Percentiles rank a stretch among this genome's conserved stretches.
Conservation (phyloP, 371 early-diverging fungal species). For the Mucor irregularis region DNA sequence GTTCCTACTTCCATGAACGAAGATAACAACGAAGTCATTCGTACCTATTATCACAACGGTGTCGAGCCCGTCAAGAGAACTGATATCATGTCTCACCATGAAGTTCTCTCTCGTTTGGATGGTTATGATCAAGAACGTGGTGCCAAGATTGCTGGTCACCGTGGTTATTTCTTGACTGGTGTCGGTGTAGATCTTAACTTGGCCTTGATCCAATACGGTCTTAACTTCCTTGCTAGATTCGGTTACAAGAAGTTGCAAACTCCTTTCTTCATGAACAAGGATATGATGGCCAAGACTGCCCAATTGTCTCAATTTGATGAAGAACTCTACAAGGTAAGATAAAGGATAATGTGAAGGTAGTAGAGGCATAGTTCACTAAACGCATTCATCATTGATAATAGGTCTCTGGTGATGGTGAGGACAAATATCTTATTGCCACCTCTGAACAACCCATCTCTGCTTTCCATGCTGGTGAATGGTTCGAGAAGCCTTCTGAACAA, state of each 20-base stretch:
- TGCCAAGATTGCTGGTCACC: slow-evolving; percentile 98
- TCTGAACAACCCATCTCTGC: slow-evolving; percentile 99
- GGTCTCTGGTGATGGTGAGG: slow-evolving; percentile 85
- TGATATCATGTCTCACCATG: slow-evolving; percentile 88
- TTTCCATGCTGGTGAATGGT: slow-evolving; percentile 97
- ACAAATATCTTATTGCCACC: slow-evolving; percentile 99
- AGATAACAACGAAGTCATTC: slow-evolving; percentile 85
- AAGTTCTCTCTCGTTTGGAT: slow-evolving; percentile 89
- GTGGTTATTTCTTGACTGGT: slow-evolving; percentile 97
- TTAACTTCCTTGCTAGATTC: slow-evolving; percentile 88
- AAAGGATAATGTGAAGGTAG: not conserved
- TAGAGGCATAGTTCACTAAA: too few relatives aligned
- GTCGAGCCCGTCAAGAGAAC: slow-evolving; percentile 65
- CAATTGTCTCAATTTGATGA: slow-evolving; percentile 99
- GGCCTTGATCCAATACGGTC: slow-evolving; percentile 97
- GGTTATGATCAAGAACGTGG: slow-evolving; percentile 95
- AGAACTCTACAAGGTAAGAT: slow-evolving; percentile 93
- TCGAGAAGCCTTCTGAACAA: slow-evolving; percentile 87
- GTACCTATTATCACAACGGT: slow-evolving; percentile 62
- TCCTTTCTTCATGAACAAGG: slow-evolving; percentile 98
- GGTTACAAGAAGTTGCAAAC: slow-evolving; percentile 98
- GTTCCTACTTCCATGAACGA: slow-evolving; percentile 92
- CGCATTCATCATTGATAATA: too few relatives aligned
- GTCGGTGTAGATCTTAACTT: slow-evolving; percentile 96
- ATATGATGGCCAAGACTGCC: slow-evolving; percentile 98